Base-by-base conservation (phyloP, 768 basidiomycete species). In the Phanerochaete sordida region DNA sequence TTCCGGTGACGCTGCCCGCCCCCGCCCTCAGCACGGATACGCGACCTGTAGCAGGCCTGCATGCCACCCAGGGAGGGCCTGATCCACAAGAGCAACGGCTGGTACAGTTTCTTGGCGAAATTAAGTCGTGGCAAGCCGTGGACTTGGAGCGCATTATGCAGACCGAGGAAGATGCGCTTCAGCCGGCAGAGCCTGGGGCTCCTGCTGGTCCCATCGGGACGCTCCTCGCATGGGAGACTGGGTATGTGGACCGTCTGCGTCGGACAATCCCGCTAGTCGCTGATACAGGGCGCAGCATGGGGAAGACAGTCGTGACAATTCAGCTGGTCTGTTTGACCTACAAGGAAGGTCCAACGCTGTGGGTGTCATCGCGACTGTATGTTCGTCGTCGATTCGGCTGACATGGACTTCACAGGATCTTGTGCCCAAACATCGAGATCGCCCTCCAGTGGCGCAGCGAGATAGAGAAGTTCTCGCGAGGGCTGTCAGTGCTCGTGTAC, bases 241-340 rank as follows among this genome's bases (percentile, higher is more conserved):
- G 53, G 53, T 54, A 43, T 2, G n/a, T 27, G 8, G n/a, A 2
- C 8, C 21, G 13, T 33, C 6, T 2, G 11, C 31, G n/a, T 4
- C 30, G 7, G 15, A 12, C 24, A n/a, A 26, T 35, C 11, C 1
- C 21, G 16, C 7, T 37, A 23, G n/a, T 54, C 16, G 21, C 8
- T 11, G 9, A 16, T 21, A 21, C 16, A 11, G 6, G 1, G 21
- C 2, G 11, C 35, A 59, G 58, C 2, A 44, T 59, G 31, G 58
- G 58, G 0, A 59, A 59, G 37, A 52, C 58, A 0, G 48, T 59
- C 8, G 33, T 59, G 9, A 43, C 58, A 4, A 59, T 59, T 13
- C 12, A 24, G 21, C 30, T 59, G 35, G 52, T 59, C 11, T 43
- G 49, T 24, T 7, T 12, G 13, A 51, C 58, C 26, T n/a, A 21